Base-by-base conservation (phyloP, 805 yeast genomes). In the Candida broadrunensis region DNA sequence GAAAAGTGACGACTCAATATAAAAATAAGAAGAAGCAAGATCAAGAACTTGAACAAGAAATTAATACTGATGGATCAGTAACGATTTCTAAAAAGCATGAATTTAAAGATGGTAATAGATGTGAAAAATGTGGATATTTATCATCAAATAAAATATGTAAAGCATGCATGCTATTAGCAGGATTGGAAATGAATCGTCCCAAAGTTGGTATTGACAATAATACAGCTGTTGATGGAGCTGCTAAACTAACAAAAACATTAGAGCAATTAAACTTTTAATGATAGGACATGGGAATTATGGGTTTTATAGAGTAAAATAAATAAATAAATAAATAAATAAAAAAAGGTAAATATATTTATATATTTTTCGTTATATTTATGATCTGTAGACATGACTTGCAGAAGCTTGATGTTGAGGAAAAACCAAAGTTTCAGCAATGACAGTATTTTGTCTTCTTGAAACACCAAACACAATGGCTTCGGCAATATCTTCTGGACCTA, bases 121-220 rank as follows among this genome's bases (percentile, higher is more conserved):
- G 99, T 67, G 86, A 82, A 47, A 81, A 81, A 46, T 93, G 99
- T 67, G 97, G 97, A 0, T 93, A 91, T 56, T 65, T 93, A 29
- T 88, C 98, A 0, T 85, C 90, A 48, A 93, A 93, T 59, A 75
- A 67, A 54, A 77, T 89, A 5, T 93, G 99, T 65, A 93, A 93
- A 64, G 99, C 99, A 0, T 93, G 99, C 62, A 77, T 85, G 39
- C 66, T 93, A 21, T 63, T 93, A 36, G 90, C 87, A 44, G 97
- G 97, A 0, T 72, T 93, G 41, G 93, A 90, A 51, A 70, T 77
- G 39, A 81, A 77, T 47, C 73, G 93, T 48, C 85, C 97, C 0
- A 80, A 82, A 58, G 54, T 86, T 2, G 45, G 61, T 1, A 54
- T 89, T 3, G 89, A 80, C 4, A 67, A 62, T 30, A 78, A 79